These are phyloP conservation scores for Ramichloridium luteum DNA, from an alignment of 2,329 filamentous ascomycete genomes.

Conservation along the genomic window DNA sequence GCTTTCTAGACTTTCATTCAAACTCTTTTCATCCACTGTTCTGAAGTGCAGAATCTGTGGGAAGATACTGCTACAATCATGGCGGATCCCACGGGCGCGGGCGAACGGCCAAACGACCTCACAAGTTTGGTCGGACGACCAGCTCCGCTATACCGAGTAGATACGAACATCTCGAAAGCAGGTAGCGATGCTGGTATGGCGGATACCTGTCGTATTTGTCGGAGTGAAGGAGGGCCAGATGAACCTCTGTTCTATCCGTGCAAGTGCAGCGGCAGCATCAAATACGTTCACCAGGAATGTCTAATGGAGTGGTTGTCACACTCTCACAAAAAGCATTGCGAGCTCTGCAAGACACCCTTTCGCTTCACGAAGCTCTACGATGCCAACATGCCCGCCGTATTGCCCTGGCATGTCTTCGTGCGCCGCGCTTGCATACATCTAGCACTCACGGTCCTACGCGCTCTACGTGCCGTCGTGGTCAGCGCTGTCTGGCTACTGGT, in stretches of 20 bases:
- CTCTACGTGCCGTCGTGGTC: slow-evolving; percentile 58
- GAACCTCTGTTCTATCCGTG: slow-evolving; percentile 95
- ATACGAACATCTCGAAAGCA: slow-evolving; percentile 15
- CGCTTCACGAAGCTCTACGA: slow-evolving; percentile 97
- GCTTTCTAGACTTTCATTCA: no score
- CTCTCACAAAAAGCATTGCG: slow-evolving; percentile 98
- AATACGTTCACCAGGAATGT: slow-evolving; percentile 95
- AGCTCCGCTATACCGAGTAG: slow-evolving; percentile 13
- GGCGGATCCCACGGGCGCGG: no score
- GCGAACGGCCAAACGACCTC: background rate
- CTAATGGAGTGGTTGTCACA: slow-evolving; percentile 98
- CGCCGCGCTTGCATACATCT: slow-evolving; percentile 65
- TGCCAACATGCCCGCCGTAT: slow-evolving; percentile 75
- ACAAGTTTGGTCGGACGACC: no score
- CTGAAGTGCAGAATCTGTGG: no score
- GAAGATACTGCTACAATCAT: no score
- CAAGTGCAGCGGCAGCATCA: slow-evolving; percentile 98
- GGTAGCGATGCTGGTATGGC: slow-evolving; percentile 28
- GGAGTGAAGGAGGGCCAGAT: slow-evolving; percentile 67
- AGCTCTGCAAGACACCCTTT: slow-evolving; percentile 96
- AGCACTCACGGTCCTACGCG: slow-evolving; percentile 26
- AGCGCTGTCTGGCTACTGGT: slow-evolving; percentile 77
- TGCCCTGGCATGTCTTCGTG: slow-evolving; percentile 71
- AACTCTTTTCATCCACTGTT: no score
- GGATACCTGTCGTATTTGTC: slow-evolving; percentile 94